Percentiles rank a stretch among this genome's conserved stretches.
phyloP scores from a whole-genome alignment of 2,329 filamentous ascomycete species.

The Fusarium verrucosum region DNA sequence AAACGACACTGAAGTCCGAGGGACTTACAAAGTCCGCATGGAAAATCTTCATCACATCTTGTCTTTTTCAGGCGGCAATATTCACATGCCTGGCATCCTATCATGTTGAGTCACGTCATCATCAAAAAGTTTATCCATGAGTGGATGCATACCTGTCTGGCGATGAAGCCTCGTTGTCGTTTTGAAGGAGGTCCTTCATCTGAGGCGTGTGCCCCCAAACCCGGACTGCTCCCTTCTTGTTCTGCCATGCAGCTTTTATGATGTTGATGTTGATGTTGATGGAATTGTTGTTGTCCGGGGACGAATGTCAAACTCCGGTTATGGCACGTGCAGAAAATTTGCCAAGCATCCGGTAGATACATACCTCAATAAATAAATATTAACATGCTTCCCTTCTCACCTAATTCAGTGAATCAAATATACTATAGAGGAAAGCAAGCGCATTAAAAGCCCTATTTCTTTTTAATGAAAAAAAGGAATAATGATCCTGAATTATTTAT shows the following conservation, averaged over 20 bases:
- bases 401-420: too few species aligned
- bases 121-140: fast-evolving
- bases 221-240: slow-evolving; percentile 17
- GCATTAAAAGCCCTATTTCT: too few species aligned
- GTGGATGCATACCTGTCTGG: slow-evolving; percentile 30
- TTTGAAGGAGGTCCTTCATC: slow-evolving; percentile 26
- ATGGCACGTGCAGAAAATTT: slow-evolving; percentile 10
- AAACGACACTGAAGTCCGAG: slow-evolving; percentile 27
- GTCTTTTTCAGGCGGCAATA: slow-evolving; percentile 36
- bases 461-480: too few species aligned
- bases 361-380: background rate
- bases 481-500: too few species aligned
- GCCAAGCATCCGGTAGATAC: background rate
- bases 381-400: fast-evolving
- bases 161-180: slow-evolving; percentile 27
- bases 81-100: slow-evolving; percentile 32
- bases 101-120: background rate
- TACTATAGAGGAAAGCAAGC: too few species aligned
- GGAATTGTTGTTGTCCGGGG: slow-evolving; percentile 9
- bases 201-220: slow-evolving; percentile 3
- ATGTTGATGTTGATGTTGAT: background rate
- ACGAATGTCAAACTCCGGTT: slow-evolving; percentile 21
- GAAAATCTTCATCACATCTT: slow-evolving; percentile 34
- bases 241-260: slow-evolving; percentile 22
- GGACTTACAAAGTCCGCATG: slow-evolving; percentile 24